Conservation (phyloP, 2,329 filamentous ascomycete species). For the Penicillium griseofulvum region DNA sequence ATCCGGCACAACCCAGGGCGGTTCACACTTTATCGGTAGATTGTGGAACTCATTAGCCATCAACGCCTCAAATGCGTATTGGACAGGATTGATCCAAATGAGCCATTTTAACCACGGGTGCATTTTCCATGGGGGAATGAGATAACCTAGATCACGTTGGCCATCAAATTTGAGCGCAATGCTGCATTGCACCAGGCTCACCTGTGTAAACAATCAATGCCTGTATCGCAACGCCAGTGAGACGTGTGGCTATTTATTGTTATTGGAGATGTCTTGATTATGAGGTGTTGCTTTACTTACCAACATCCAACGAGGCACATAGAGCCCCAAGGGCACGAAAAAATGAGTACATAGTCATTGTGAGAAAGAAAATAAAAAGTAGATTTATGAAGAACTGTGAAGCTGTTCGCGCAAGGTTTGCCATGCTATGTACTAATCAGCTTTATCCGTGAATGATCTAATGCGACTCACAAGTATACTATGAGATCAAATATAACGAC, state of each 20-base stretch:
- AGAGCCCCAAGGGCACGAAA: conserved; percentile 52
- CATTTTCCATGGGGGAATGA: conserved; percentile 62
- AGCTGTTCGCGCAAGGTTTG: conserved; percentile 54
- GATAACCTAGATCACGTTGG: conserved; percentile 50
- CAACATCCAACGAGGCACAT: conserved; percentile 51
- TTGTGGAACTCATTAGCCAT: conserved; percentile 69
- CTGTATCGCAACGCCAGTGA: conserved; percentile 51
- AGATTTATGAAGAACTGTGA: conserved; percentile 63
- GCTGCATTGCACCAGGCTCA: background rate
- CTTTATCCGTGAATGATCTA: background rate
- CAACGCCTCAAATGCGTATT: conserved; percentile 67
- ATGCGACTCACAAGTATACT: conserved; percentile 53
- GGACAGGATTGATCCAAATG: conserved; percentile 65
- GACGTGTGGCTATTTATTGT: conserved; percentile 39
- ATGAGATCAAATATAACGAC: conserved; percentile 59
- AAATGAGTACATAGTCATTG: conserved; percentile 56
- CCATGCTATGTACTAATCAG: conserved; percentile 43
- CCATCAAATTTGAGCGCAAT: background rate
- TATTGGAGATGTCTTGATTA: background rate
- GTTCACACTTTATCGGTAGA: conserved; percentile 54
- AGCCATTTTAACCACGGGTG: conserved; percentile 64
- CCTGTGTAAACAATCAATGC: conserved; percentile 59
- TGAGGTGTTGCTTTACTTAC: conserved; percentile 23
- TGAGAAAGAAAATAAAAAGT: conserved; percentile 54
- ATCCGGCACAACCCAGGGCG: conserved; percentile 57